A percentile compares a stretch with the other conserved stretches of the same genome.
Conservation (phyloP, 1,139 yeast genomes). For the Protomyces pachydermus region DNA sequence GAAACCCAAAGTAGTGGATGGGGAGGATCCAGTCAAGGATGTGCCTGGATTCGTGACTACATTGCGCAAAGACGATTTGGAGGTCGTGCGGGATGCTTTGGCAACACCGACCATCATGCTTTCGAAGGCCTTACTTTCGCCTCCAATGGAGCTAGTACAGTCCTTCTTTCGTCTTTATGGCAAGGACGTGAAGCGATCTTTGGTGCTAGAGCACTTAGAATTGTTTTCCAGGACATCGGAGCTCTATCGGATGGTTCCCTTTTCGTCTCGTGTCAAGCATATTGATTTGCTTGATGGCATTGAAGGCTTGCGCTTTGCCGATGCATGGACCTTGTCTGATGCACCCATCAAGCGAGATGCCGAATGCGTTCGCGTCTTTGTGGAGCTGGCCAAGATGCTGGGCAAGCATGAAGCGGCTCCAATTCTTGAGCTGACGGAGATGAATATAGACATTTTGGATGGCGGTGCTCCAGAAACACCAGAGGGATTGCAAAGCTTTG, state of each 20-base stretch:
- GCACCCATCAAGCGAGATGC: slow-evolving; percentile 39
- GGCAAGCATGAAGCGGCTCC: slow-evolving; percentile 31
- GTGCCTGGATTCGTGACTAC: slow-evolving; percentile 58
- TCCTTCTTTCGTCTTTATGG: slow-evolving; percentile 55
- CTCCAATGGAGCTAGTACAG: slow-evolving; percentile 56
- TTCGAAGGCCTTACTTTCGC: slow-evolving; percentile 61
- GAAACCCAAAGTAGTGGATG: slow-evolving; percentile 26
- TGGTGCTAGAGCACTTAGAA: slow-evolving; percentile 50
- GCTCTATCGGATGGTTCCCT: slow-evolving; percentile 45
- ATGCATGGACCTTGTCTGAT: slow-evolving; percentile 55
- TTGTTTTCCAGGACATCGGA: slow-evolving; percentile 41
- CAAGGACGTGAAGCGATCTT: slow-evolving; percentile 45
- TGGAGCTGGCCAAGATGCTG: slow-evolving; percentile 30
- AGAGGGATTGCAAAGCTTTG: slow-evolving; percentile 49
- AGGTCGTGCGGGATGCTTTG: slow-evolving; percentile 47
- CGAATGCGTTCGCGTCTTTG: slow-evolving; percentile 24
- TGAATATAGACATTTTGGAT: slow-evolving; percentile 33
- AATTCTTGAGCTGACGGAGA: slow-evolving; percentile 30
- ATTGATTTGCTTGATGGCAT: slow-evolving; percentile 47
- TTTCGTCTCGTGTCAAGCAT: slow-evolving; percentile 44
- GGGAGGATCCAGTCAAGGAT: slow-evolving; percentile 27
- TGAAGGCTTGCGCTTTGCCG: slow-evolving; percentile 44
- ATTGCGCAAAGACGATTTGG: slow-evolving; percentile 45
- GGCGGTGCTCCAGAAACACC: slow-evolving; percentile 36
- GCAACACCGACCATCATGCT: slow-evolving; percentile 48